Percentiles rank a stretch among this genome's conserved stretches.
Evolutionary conservation across 2,329 filamentous ascomycete genomes (phyloP).

Genomic region (Dissoconium aciculare): DNA sequence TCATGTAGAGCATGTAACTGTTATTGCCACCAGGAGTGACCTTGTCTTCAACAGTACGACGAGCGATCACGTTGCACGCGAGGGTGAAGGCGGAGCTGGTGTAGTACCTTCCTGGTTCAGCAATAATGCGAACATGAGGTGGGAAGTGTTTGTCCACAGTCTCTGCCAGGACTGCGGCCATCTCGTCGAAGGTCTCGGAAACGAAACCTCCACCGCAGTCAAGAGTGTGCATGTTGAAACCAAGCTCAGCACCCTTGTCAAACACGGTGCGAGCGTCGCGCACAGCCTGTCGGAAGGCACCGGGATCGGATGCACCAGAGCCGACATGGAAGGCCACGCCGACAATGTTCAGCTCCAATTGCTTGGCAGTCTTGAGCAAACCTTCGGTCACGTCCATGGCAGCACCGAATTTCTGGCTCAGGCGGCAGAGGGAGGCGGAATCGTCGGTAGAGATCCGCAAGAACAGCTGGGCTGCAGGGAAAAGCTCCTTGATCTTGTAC

Average conservation of each 20-base stretch:
- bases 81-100: constrained; percentile 86
- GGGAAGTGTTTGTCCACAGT: constrained; percentile 85
- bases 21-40: constrained; percentile 39
- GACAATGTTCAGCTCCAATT: constrained; percentile 76
- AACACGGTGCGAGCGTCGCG: constrained; percentile 80
- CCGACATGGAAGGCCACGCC: constrained; percentile 97
- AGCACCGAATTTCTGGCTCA: constrained; percentile 96
- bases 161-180: constrained; percentile 64
- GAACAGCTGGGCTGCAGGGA: constrained; percentile 76
- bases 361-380: constrained; percentile 64
- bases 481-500: constrained; percentile 91
- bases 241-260: constrained; percentile 61
- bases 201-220: constrained; percentile 92
- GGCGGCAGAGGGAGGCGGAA: constrained; percentile 78
- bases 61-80: constrained; percentile 89
- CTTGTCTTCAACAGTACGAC: constrained; percentile 69
- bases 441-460: constrained; percentile 94
- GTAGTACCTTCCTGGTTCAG: constrained; percentile 93
- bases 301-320: constrained; percentile 87
- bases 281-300: constrained; percentile 80
- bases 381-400: constrained; percentile 65
- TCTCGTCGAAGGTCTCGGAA: constrained; percentile 78
- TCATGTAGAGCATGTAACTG: constrained; percentile 94
- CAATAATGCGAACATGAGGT: constrained; percentile 68
- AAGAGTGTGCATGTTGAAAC: constrained; percentile 70